Evolutionary conservation across 176 grass and related monocot genomes (phyloP).

Genomic region (Saccharum officinarum): DNA sequence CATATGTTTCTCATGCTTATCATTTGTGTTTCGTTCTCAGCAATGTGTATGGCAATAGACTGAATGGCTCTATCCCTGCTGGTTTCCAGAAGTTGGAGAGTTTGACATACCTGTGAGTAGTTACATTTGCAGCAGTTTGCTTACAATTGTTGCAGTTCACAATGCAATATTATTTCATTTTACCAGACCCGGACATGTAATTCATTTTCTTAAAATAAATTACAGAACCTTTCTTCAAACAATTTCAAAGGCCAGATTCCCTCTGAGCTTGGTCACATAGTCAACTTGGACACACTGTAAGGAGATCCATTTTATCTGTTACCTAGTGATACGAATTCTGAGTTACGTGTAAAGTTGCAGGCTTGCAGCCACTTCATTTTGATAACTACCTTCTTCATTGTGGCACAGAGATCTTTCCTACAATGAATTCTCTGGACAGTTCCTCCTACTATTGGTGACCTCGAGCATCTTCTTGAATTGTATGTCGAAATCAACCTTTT

Average conservation of each 20-base stretch:
- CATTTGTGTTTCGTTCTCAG: conserved; percentile 38
- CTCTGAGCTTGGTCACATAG: conserved; percentile 74
- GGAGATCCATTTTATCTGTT: conserved; percentile 31
- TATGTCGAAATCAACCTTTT: conserved; percentile 44
- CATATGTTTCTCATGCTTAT: conserved; percentile 22
- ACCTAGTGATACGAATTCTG: neutral
- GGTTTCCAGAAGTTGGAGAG: conserved; percentile 82
- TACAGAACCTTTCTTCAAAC: conserved; percentile 92
- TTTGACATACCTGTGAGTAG: conserved; percentile 90
- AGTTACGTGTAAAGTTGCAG: neutral
- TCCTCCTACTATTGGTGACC: conserved; percentile 85
- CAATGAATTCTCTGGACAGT: conserved; percentile 83
- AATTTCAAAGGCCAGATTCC: conserved; percentile 88
- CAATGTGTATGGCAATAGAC: conserved; percentile 87
- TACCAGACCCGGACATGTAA: neutral
- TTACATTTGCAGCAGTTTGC: neutral
- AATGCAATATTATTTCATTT: neutral
- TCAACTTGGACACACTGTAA: conserved; percentile 99
- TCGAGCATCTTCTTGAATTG: conserved; percentile 97
- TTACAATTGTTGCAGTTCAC: conserved; percentile 9
- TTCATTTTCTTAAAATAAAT: conserved; percentile 9
- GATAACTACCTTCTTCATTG: conserved; percentile 25
- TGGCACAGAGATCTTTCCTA: conserved; percentile 83
- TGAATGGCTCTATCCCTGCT: conserved; percentile 89
- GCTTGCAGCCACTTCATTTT: neutral